phyloP scores from a whole-genome alignment of 2,329 filamentous ascomycete genomes.

The Sporothrix schenckii region DNA sequence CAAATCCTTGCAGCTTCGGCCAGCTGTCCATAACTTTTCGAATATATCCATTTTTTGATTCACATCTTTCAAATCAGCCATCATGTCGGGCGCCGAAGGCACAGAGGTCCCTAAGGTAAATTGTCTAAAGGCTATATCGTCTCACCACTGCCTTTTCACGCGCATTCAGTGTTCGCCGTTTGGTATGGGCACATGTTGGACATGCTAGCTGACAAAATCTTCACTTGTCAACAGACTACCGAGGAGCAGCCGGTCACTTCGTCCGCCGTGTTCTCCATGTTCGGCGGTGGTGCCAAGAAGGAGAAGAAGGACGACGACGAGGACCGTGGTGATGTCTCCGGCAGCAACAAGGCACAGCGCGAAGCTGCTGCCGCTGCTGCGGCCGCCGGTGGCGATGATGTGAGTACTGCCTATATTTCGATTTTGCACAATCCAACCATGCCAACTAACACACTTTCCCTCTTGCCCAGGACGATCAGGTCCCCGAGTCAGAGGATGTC shows the following conservation, averaged over 20 bases:
- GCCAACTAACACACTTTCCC: constrained; percentile 10
- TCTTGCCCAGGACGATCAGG: constrained; percentile 67
- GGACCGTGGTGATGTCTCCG: constrained; percentile 83
- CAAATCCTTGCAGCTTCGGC: constrained; percentile 15
- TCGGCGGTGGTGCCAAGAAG: constrained; percentile 95
- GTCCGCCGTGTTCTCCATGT: constrained; percentile 92
- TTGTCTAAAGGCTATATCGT: not conserved
- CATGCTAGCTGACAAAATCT: not conserved
- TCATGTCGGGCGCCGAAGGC: constrained; percentile 44
- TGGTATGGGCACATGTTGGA: not conserved
- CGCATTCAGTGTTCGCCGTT: not conserved
- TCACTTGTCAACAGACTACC: constrained; percentile 30
- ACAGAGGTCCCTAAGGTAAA: constrained; percentile 37
- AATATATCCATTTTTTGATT: not conserved
- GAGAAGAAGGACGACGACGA: constrained; percentile 86
- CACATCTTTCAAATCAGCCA: constrained; percentile 28
- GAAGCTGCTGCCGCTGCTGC: constrained; percentile 62
- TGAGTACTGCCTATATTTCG: constrained; percentile 43
- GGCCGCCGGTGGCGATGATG: constrained; percentile 58
- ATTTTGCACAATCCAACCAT: not conserved
- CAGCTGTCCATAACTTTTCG: not conserved
- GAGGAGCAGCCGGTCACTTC: constrained; percentile 54
- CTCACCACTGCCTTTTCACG: constrained; percentile 1
- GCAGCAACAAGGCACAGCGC: constrained; percentile 79
- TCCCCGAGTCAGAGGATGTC: constrained; percentile 85